Evolutionary conservation across 805 yeast species (phyloP), one percentile per base, ranked within the genome.

Genomic region (Kluyveromyces lactis): DNA sequence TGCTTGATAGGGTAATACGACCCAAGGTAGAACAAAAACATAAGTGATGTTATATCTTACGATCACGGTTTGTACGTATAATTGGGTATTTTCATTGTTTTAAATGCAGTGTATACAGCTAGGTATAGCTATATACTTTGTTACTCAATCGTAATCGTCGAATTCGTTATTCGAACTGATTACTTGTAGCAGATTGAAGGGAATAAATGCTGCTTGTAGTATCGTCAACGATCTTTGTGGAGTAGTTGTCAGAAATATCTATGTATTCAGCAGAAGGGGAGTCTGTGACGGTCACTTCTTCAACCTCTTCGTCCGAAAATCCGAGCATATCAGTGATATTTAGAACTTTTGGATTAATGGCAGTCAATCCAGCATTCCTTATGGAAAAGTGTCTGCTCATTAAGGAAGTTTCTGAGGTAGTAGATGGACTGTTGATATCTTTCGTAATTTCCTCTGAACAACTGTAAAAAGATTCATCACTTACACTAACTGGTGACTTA

Each of bases 391-490:
- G 28, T 3, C 13, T 24, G 5, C 19, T 13, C 9, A 24, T n/a
- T 7, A 4, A 24, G 5, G 19, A 7, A 26, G 29, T 12, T 11
- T 16, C 15, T 27, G 13, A 5, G n/a, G 30, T 6, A 7, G 30
- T 27, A 27, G n/a, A 27, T 7, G 7, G 30, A 5, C 11, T 15
- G n/a, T 15, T 6, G n/a, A 11, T 7, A 7, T 27, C 30, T 30
- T n/a, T 6, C 4, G 21, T 4, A 11, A 16, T 12, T 9, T 24
- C 29, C 15, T 34, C 37, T 13, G 21, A 15, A 9, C 37, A 34
- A 13, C 37, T 34, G 38, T 29, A 34, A 27, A 36, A 43, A 4
- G 31, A 28, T 17, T 43, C 46, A n/a, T 40, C 46, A 18, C 34
- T 13, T 17, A 15, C 8, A 37, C 15, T 12, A 29, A 18, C 18